These are phyloP conservation scores for Purpureocillium lavendulum DNA, from an alignment of 2,329 filamentous ascomycete genomes.

Conservation along the genomic window DNA sequence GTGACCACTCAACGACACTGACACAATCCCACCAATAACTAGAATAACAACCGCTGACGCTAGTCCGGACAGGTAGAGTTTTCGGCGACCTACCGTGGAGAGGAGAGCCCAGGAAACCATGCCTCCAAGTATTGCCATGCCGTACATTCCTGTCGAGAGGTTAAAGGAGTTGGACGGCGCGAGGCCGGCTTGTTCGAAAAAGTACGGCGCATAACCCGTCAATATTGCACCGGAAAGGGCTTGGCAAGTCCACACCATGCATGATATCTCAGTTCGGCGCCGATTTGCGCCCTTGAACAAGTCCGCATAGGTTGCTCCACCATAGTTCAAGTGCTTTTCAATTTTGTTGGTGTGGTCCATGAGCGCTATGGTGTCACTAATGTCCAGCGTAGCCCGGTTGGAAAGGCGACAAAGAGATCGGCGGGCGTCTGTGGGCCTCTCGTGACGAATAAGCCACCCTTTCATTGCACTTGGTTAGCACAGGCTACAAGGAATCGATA, in stretches of 20 bases:
- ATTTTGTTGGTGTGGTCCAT: constrained; percentile 33
- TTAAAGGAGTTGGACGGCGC: constrained; percentile 25
- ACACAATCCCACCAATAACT: constrained; percentile 28
- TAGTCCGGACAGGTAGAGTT: constrained; percentile 29
- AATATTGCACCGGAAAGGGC: constrained; percentile 15
- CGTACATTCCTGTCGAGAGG: constrained; percentile 28
- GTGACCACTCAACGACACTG: constrained; percentile 19
- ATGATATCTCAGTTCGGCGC: constrained; percentile 18
- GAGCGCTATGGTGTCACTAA: constrained; percentile 34
- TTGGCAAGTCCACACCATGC: constrained; percentile 17
- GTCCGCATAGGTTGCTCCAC: constrained; percentile 15
- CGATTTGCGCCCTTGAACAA: constrained; percentile 13
- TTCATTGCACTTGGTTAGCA: neutral
- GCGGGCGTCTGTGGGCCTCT: constrained; percentile 21
- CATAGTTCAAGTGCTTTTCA: constrained; percentile 28
- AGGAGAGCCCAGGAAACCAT: constrained; percentile 30
- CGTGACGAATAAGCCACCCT: constrained; percentile 29
- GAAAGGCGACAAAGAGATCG: constrained; percentile 20
- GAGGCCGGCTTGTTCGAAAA: constrained; percentile 34
- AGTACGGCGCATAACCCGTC: constrained; percentile 23
- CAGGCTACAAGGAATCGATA: neutral
- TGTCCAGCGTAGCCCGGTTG: constrained; percentile 19
- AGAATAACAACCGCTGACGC: constrained; percentile 20
- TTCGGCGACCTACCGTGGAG: constrained; percentile 27
- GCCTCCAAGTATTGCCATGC: constrained; percentile 30